Percentiles rank a stretch among this genome's conserved stretches.
These are phyloP conservation scores for Coemansia sp. DNA, from an alignment of 192 early-diverging fungal species.

Conservation along the genomic window DNA sequence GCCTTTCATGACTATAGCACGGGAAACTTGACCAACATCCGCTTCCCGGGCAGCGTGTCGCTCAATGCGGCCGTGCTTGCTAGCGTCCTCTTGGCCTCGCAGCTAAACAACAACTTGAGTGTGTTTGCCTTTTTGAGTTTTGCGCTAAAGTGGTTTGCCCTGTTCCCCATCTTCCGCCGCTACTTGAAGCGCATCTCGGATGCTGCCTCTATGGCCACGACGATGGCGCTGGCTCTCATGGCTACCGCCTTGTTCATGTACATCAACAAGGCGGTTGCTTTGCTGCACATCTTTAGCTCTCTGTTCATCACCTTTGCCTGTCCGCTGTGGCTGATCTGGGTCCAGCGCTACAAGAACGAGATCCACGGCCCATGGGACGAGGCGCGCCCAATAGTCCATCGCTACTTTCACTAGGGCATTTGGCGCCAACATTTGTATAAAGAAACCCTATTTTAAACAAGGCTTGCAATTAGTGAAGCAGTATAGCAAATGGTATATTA, in stretches of 20 bases:
- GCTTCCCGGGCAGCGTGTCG: constrained; percentile 93
- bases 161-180: constrained; percentile 91
- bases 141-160: constrained; percentile 87
- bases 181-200: constrained; percentile 62
- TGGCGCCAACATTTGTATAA: background rate
- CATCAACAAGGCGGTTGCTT: constrained; percentile 66
- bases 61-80: constrained; percentile 96
- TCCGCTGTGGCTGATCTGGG: constrained; percentile 86
- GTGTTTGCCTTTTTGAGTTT: constrained; percentile 86
- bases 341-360: constrained; percentile 97
- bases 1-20: constrained; percentile 84
- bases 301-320: constrained; percentile 82
- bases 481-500: background rate
- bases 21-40: constrained; percentile 41
- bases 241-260: constrained; percentile 64
- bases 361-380: constrained; percentile 99
- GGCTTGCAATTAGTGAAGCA: background rate
- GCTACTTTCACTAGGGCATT: constrained; percentile 31
- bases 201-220: constrained; percentile 55
- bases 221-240: constrained; percentile 59
- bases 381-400: constrained; percentile 71
- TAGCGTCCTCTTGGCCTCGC: constrained; percentile 85
- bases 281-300: constrained; percentile 65
- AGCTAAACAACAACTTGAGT: constrained; percentile 75
- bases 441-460: background rate